Percentiles rank a stretch among this genome's conserved stretches.
Conservation (phyloP, 2,329 filamentous ascomycete species). For the Exophiala dermatitidis region DNA sequence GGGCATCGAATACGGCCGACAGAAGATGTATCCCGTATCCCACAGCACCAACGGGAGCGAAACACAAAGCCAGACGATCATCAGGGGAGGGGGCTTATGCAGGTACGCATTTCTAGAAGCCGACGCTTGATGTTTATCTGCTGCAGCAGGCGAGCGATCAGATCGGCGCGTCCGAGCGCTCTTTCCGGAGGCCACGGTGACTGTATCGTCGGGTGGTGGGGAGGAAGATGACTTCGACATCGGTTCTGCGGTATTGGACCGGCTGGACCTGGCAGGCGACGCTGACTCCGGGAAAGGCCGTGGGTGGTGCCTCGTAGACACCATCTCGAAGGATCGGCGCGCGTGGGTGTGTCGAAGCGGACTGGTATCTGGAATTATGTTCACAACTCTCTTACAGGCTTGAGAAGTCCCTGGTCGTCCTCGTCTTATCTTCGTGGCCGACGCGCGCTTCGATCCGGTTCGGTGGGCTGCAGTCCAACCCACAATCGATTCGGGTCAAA, state of each 20-base stretch:
- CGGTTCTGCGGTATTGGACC: slow-evolving; percentile 22
- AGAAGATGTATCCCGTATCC: slow-evolving; percentile 72
- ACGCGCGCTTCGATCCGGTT: no score
- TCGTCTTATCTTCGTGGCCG: no score
- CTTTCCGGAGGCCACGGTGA: not conserved
- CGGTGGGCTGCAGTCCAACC: no score
- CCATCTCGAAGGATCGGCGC: slow-evolving; percentile 37
- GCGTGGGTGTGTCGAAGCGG: not conserved
- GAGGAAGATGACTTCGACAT: slow-evolving; percentile 16
- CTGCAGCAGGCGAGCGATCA: slow-evolving; percentile 21
- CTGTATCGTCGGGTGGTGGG: slow-evolving; percentile 1
- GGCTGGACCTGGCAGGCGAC: slow-evolving; percentile 22
- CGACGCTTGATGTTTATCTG: slow-evolving; percentile 5
- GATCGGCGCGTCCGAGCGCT: slow-evolving; percentile 18
- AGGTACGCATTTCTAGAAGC: slow-evolving; percentile 39
- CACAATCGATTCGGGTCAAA: no score
- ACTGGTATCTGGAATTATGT: no score
- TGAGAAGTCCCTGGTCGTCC: not conserved
- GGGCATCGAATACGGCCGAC: slow-evolving; percentile 74
- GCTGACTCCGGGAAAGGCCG: slow-evolving; percentile 40
- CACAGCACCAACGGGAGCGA: slow-evolving; percentile 73
- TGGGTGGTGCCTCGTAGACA: slow-evolving; percentile 51
- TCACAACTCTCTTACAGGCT: not conserved
- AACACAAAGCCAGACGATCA: slow-evolving; percentile 64
- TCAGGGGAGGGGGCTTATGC: slow-evolving; percentile 53